A percentile compares a stretch with the other conserved stretches of the same genome.
Evolutionary conservation across 1,284 basidiomycete species (phyloP).

Genomic region (Ustilago cynodontis): DNA sequence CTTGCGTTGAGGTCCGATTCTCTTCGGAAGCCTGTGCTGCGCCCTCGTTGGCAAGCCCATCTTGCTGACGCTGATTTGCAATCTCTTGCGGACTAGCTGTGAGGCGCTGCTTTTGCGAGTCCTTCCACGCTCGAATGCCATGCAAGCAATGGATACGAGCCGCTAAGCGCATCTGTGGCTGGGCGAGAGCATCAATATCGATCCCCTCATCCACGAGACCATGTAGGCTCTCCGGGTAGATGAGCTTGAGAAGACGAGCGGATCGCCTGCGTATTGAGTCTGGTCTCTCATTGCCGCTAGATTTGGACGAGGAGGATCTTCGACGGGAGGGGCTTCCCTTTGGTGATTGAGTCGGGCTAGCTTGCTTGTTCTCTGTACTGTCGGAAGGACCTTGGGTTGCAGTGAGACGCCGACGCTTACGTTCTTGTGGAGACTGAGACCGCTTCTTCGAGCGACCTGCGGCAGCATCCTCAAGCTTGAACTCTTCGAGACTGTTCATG

Average conservation of each 20-base stretch:
- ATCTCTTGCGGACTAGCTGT: slow-evolving; percentile 48
- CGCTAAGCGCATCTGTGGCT: slow-evolving; percentile 36
- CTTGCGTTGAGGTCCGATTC: not conserved
- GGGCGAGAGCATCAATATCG: slow-evolving; percentile 31
- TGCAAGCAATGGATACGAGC: slow-evolving; percentile 48
- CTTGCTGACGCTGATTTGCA: slow-evolving; percentile 25
- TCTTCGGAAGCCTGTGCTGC: slow-evolving; percentile 13
- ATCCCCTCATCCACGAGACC: slow-evolving; percentile 35
- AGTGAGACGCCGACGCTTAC: slow-evolving; percentile 33
- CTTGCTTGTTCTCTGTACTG: not conserved
- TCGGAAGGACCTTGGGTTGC: not conserved
- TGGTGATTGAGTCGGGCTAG: not conserved
- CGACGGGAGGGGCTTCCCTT: slow-evolving; percentile 16
- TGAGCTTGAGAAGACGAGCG: slow-evolving; percentile 39
- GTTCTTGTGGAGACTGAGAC: slow-evolving; percentile 14
- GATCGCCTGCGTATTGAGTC: slow-evolving; percentile 38
- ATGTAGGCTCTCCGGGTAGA: slow-evolving; percentile 37
- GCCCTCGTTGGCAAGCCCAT: slow-evolving; percentile 20
- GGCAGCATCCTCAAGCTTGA: slow-evolving; percentile 15
- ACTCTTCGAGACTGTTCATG: slow-evolving; percentile 30
- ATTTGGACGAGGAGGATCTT: slow-evolving; percentile 22
- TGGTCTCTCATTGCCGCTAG: slow-evolving; percentile 15
- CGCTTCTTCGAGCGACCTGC: not conserved
- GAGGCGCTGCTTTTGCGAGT: slow-evolving; percentile 39
- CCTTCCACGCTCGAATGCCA: slow-evolving; percentile 48